Conservation (phyloP, 2,329 filamentous ascomycete species). For the Paracoccidioides brasiliensis region DNA sequence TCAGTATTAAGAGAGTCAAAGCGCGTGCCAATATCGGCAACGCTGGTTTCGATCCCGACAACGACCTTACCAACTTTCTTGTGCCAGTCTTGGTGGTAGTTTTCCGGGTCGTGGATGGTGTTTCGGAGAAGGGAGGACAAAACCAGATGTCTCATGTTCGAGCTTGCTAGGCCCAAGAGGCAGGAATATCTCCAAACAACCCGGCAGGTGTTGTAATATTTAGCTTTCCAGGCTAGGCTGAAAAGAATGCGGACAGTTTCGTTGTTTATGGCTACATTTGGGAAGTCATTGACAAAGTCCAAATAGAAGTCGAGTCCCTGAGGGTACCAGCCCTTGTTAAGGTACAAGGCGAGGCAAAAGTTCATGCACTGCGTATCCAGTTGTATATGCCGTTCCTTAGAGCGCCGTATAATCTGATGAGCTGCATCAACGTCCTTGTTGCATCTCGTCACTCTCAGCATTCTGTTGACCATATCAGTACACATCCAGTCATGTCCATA, state of each 20-base stretch:
- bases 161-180: slow-evolving; percentile 22
- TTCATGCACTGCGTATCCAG: slow-evolving; percentile 19
- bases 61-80: slow-evolving; percentile 8
- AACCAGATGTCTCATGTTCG: slow-evolving; percentile 23
- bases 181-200: slow-evolving; percentile 39
- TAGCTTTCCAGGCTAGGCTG: slow-evolving; percentile 25
- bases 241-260: slow-evolving; percentile 29
- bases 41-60: slow-evolving; percentile 10
- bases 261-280: slow-evolving; percentile 6
- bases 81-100: slow-evolving; percentile 1
- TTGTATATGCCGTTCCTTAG: slow-evolving; percentile 16
- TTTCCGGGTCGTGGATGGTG: slow-evolving; percentile 6
- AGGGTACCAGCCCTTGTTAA: slow-evolving; percentile 12
- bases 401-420: slow-evolving; percentile 21
- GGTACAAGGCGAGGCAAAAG: slow-evolving; percentile 18
- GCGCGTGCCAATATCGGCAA: slow-evolving; percentile 8
- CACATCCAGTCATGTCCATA: slow-evolving; percentile 28
- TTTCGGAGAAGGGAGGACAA: slow-evolving; percentile 20
- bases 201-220: slow-evolving; percentile 30
- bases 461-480: slow-evolving; percentile 19
- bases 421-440: slow-evolving; percentile 16
- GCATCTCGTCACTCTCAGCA: slow-evolving; percentile 23
- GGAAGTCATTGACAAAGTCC: slow-evolving; percentile 6
- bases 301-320: slow-evolving; percentile 11
- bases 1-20: slow-evolving; percentile 2